Percentiles rank a stretch among this genome's conserved stretches.
Evolutionary conservation across 1,284 basidiomycete species (phyloP).

Genomic region (Vanrija sp.): DNA sequence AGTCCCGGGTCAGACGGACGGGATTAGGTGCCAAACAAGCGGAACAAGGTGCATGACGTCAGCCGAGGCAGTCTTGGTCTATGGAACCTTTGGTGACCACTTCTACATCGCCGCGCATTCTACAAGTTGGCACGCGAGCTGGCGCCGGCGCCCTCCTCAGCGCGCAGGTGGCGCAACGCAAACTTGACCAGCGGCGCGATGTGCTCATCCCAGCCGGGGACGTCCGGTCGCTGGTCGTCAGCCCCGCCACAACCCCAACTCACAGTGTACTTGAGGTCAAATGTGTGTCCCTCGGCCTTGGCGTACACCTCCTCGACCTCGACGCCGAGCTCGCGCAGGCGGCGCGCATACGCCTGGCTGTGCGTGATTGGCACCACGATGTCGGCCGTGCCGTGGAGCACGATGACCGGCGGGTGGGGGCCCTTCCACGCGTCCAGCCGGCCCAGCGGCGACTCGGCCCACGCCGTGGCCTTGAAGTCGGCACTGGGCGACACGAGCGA

Average conservation of each 20-base stretch:
- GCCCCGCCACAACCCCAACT: neutral
- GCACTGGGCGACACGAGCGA: neutral
- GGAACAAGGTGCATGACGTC: too few relatives aligned
- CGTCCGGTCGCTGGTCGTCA: neutral
- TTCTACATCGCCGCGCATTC: too few relatives aligned
- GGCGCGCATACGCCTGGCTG: constrained; percentile 8
- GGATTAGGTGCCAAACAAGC: too few relatives aligned
- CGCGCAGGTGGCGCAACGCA: neutral
- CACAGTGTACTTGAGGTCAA: neutral
- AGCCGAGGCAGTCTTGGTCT: too few relatives aligned
- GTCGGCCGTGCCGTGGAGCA: constrained; percentile 23
- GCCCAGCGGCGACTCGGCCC: constrained; percentile 1
- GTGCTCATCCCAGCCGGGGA: neutral
- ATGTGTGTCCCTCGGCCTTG: neutral
- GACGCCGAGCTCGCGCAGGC: constrained; percentile 12
- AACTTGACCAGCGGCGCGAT: neutral
- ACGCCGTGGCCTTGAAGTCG: constrained; percentile 6
- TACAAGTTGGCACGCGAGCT: neutral
- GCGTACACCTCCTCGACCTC: neutral
- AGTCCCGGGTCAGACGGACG: too few relatives aligned
- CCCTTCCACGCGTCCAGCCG: constrained; percentile 2
- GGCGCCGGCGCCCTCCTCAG: too few relatives aligned
- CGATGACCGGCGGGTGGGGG: constrained; percentile 21
- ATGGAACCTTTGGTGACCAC: too few relatives aligned
- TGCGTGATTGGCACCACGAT: constrained; percentile 15